Conservation (phyloP, 1,284 basidiomycete species). For the Boletus mariae region DNA sequence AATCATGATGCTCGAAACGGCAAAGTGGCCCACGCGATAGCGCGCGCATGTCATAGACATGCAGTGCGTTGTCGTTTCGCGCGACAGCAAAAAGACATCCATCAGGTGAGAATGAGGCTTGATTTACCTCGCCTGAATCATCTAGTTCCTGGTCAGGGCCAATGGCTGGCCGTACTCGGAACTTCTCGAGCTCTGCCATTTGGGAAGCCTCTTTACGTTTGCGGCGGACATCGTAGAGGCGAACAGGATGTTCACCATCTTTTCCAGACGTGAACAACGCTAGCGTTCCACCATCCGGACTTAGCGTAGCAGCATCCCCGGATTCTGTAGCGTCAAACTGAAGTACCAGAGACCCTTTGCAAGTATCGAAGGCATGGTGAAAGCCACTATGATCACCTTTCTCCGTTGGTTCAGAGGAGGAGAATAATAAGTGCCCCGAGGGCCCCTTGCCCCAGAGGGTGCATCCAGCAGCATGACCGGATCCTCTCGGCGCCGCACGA, state of each 20-base stretch:
- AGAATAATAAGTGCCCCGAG: slow-evolving; percentile 45
- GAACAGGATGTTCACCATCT: slow-evolving; percentile 38
- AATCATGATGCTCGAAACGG: slow-evolving; percentile 45
- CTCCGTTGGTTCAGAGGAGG: slow-evolving; percentile 52
- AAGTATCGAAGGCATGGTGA: slow-evolving; percentile 51
- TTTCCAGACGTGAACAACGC: slow-evolving; percentile 46
- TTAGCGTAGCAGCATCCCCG: slow-evolving; percentile 51
- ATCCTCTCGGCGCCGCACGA: slow-evolving; percentile 18
- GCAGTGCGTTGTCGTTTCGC: slow-evolving; percentile 54
- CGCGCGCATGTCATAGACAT: slow-evolving; percentile 62
- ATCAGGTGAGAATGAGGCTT: slow-evolving; percentile 55
- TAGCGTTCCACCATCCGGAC: slow-evolving; percentile 42
- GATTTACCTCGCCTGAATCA: slow-evolving; percentile 46
- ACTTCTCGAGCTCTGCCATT: slow-evolving; percentile 28
- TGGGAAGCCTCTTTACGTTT: slow-evolving; percentile 28
- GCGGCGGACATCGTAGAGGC: slow-evolving; percentile 51
- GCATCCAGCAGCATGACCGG: slow-evolving; percentile 40
- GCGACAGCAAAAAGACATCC: slow-evolving; percentile 56
- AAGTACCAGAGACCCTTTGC: slow-evolving; percentile 25
- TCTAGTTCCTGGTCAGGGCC: slow-evolving; percentile 25
- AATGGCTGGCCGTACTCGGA: slow-evolving; percentile 9
- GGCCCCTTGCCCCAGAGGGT: slow-evolving; percentile 52
- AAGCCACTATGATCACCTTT: slow-evolving; percentile 34
- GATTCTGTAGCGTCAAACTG: slow-evolving; percentile 45
- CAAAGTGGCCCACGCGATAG: slow-evolving; percentile 44